Percentiles rank a stretch among this genome's conserved stretches.
Evolutionary conservation across 768 basidiomycete species (phyloP).

Genomic region (Candolleomyces eurysporus): DNA sequence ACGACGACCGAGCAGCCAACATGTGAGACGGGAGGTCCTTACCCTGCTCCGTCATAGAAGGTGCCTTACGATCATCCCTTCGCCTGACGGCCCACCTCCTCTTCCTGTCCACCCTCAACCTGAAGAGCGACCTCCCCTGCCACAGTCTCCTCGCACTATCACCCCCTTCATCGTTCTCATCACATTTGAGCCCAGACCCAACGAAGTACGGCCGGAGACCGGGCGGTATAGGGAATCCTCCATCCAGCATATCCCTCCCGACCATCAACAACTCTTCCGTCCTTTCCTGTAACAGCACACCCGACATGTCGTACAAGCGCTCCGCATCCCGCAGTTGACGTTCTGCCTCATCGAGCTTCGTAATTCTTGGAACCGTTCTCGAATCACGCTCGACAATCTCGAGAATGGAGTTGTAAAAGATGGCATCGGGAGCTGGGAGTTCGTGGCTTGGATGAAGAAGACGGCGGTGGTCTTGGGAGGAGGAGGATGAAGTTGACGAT

Average conservation of each 20-base stretch:
- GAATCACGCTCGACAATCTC: slow-evolving; percentile 33
- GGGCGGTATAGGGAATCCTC: slow-evolving; percentile 17
- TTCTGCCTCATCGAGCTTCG: background rate
- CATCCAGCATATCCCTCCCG: slow-evolving; percentile 14
- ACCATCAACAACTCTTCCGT: slow-evolving; percentile 10
- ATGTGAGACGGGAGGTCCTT: no score
- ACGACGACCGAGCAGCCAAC: no score
- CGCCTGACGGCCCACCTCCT: background rate
- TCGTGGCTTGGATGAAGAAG: slow-evolving; percentile 17
- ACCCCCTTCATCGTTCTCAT: background rate
- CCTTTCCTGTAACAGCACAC: background rate
- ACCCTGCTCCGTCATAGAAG: no score
- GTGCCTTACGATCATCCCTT: no score
- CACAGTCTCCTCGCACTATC: background rate
- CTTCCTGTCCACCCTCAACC: background rate
- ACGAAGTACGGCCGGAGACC: slow-evolving; percentile 16
- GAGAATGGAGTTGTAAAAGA: slow-evolving; percentile 66
- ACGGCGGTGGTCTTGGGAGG: background rate
- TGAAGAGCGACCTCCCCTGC: background rate
- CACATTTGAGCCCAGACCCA: slow-evolving; percentile 2
- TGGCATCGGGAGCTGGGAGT: slow-evolving; percentile 52
- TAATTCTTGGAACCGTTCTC: slow-evolving; percentile 4
- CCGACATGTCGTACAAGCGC: slow-evolving; percentile 3
- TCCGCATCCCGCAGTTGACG: background rate
- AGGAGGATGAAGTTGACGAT: no score